Evolutionary conservation across 805 yeast species (phyloP), one percentile per base, ranked within the genome.

Genomic region (Yarrowia porcina): DNA sequence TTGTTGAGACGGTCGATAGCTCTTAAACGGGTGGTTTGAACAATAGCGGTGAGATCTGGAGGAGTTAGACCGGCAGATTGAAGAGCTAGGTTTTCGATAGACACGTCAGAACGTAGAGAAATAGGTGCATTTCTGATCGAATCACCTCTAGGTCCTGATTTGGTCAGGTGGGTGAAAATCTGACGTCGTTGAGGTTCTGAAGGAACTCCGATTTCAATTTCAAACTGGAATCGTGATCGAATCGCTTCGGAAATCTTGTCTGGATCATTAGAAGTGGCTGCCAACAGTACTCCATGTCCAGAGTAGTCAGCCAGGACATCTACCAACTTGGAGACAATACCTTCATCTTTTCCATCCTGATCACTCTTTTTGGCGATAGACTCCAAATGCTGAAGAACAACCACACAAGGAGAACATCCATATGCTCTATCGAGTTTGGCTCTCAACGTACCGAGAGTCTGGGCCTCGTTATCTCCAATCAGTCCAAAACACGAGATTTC

Each of bases 51-150:
- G 50, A 93, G 77, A 72, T 94, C 97, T 20, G 88, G 78, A 1
- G 97, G 96, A 0, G 94, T 88, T 62, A 93, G 78, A 20, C 98
- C 98, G 2, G 98, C 98, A 64, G 96, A 88, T 69, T 91, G 96
- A 56, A 88, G 75, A 0, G 97, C 88, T 30, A 94, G 75, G 0
- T 83, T 74, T 1, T 79, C 74, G 6, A 82, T 68, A 2, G 84
- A 80, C 4, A 91, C 82, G 67, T 87, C 86, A 2, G 56, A 44
- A 6, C 63, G 63, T 18, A 59, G 25, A 1, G 63, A 59, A 25
- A 45, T 45, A 27, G 63, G 54, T 1, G 63, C 54, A 20, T 30
- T 33, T 39, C 61, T 8, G 11, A 56, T 38, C 15, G 45, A 28
- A 13, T 44, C 36, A 6, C 41, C 50, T 8, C 27, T 23, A 21